These are phyloP conservation scores for Yamagishiella unicocca DNA, from an alignment of 139 green algal genomes.

Conservation along the genomic window DNA sequence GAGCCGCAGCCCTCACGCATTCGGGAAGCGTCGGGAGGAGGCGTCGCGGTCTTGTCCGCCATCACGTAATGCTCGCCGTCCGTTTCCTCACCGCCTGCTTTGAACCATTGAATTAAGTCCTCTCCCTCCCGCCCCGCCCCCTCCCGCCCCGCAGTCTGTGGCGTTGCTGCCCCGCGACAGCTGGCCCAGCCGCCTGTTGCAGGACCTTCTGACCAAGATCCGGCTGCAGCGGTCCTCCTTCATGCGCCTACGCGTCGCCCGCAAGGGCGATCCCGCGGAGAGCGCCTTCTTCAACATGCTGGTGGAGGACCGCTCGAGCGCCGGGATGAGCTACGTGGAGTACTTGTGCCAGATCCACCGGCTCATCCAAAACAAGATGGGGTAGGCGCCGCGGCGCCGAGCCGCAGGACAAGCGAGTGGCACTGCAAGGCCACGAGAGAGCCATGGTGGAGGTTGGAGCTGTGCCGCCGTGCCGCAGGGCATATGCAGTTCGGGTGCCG, in stretches of 20 bases:
- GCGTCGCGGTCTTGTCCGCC: too few species aligned
- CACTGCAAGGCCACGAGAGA: too few species aligned
- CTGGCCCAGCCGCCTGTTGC: slow-evolving; percentile 53
- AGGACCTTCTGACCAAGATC: slow-evolving; percentile 72
- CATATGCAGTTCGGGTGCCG: too few species aligned
- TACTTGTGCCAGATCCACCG: slow-evolving; percentile 91
- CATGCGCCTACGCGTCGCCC: slow-evolving; percentile 80
- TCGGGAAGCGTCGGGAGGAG: too few species aligned
- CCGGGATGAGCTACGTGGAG: slow-evolving; percentile 89
- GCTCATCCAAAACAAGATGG: slow-evolving; percentile 86
- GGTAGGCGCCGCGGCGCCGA: too few species aligned
- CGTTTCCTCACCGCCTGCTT: too few species aligned
- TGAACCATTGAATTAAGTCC: too few species aligned
- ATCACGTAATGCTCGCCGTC: too few species aligned
- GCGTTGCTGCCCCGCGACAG: slow-evolving; percentile 59
- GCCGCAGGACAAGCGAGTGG: too few species aligned
- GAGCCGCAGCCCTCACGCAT: too few species aligned
- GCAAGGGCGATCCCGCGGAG: slow-evolving; percentile 72
- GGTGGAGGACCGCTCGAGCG: slow-evolving; percentile 82
- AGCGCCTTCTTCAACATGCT: slow-evolving; percentile 76
- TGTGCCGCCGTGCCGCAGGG: too few species aligned
- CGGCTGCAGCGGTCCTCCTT: slow-evolving; percentile 74
- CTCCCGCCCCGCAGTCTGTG: background rate
- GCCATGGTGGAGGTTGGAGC: too few species aligned
- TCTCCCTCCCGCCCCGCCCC: background rate